Conservation (phyloP, 202 grass and related monocot species). For the Carex arenaria region DNA sequence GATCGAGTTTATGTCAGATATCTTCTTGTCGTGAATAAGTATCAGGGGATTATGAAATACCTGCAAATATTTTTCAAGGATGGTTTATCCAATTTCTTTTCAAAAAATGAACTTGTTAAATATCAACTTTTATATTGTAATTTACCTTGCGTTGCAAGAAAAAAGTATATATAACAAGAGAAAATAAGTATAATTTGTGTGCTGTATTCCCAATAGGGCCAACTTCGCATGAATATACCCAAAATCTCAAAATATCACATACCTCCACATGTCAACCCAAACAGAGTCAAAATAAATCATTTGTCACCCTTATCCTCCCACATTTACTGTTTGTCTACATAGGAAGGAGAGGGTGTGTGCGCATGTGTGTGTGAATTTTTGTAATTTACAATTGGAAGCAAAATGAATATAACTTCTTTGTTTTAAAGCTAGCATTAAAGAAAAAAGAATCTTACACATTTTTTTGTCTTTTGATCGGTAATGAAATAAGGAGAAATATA, state of each 20-base stretch:
- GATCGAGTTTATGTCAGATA: constrained; percentile 78
- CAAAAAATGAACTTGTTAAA: not conserved
- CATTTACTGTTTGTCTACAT: not conserved
- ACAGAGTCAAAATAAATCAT: not conserved
- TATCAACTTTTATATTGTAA: not conserved
- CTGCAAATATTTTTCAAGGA: constrained; percentile 36
- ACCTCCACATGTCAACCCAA: not conserved
- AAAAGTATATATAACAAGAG: not conserved
- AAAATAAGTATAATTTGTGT: not conserved
- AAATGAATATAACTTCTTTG: not conserved
- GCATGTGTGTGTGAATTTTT: not conserved
- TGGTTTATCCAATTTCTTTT: not conserved
- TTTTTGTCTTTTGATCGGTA: constrained; percentile 85
- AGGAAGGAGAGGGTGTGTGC: not conserved
- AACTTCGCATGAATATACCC: not conserved
- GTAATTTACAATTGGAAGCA: not conserved
- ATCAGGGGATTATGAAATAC: constrained; percentile 76
- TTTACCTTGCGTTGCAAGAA: not conserved
- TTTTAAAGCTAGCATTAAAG: not conserved
- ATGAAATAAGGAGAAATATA: constrained; percentile 98
- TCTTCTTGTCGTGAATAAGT: constrained; percentile 98
- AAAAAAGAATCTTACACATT: constrained; percentile 63
- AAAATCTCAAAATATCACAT: not conserved
- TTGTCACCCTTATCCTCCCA: not conserved
- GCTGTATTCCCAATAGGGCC: not conserved